These are phyloP conservation scores for Suhomyces taliae DNA, from an alignment of 1,139 yeast genomes.

Conservation along the genomic window DNA sequence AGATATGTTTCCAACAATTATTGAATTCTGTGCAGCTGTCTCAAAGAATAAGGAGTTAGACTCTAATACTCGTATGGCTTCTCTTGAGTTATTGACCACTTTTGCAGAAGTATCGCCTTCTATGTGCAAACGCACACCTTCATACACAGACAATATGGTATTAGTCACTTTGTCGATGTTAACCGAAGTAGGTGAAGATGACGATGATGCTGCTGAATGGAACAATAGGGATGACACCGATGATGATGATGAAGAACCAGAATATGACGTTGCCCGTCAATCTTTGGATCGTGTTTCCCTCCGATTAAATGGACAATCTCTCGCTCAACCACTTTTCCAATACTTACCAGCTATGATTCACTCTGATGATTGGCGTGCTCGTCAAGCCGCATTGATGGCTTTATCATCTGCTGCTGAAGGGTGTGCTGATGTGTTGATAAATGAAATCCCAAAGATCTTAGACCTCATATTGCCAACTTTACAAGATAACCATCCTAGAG, in stretches of 20 bases:
- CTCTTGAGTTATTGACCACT: constrained; percentile 83
- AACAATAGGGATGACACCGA: constrained; percentile 76
- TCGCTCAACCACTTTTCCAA: constrained; percentile 85
- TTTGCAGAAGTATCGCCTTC: constrained; percentile 93
- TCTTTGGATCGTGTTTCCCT: constrained; percentile 87
- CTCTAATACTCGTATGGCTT: constrained; percentile 75
- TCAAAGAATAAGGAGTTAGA: constrained; percentile 81
- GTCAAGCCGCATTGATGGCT: constrained; percentile 97
- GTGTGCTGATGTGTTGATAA: constrained; percentile 82
- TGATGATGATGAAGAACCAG: constrained; percentile 83
- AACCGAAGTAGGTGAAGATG: constrained; percentile 90
- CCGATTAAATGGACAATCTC: constrained; percentile 75
- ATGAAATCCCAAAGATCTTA: constrained; percentile 77
- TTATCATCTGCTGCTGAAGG: constrained; percentile 97
- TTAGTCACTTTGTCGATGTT: constrained; percentile 76
- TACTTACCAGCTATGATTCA: constrained; percentile 80
- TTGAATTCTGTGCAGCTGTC: constrained; percentile 80
- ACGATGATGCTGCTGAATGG: constrained; percentile 87
- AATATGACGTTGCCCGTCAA: constrained; percentile 90
- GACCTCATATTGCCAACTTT: constrained; percentile 83
- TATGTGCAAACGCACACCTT: constrained; percentile 83
- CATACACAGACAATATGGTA: constrained; percentile 72
- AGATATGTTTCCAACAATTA: constrained; percentile 83
- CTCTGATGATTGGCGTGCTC: constrained; percentile 84
- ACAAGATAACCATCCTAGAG: constrained; percentile 85